Evolutionary conservation across 2,329 filamentous ascomycete species (phyloP), one percentile per base, ranked within the genome.

Genomic region (Diplodia seriata): DNA sequence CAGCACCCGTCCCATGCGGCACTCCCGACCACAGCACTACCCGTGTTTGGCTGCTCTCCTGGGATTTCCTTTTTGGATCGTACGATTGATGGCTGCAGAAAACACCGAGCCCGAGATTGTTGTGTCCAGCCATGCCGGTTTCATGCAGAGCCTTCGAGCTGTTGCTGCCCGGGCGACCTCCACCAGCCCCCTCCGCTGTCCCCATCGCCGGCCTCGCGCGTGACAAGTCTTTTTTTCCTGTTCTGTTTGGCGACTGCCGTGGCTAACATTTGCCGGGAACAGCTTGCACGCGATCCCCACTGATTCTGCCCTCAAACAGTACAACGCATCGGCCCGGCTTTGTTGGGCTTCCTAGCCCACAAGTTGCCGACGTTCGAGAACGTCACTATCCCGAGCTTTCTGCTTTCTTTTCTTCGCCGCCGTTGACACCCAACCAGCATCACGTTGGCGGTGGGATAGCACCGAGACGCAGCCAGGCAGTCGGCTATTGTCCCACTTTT

Each of bases 291-390:
- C n/a, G 29, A 63, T 26, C 36, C 47, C 59, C 59, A 50, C 29
- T 53, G 51, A 38, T 63, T 62, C 50, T 51, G 36, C 59, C 33
- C 50, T 38, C 49, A 33, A 8, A 15, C 14, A 14, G 38, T 18
- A 23, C 59, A 36, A 31, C 43, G 59, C 59, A 51, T 63, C 59
- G 59, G 59, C 47, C 59, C 59, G 59, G 59, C 59, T 63, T 20
- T 43, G 20, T 43, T 50, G 7, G n/a, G 40, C 11, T 8, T 20
- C 4, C 14, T 11, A 31, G 47, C 3, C 20, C 40, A 51, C 11
- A 14, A n/a, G 31, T 20, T 50, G 29, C 26, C 23, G 47, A 51
- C 7, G 43, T 33, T 63, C 59, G 29, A 63, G 47, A 63, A 51
- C 59, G 23, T 38, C 43, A 38, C 15, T 26, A 12, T 29, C 36